These are phyloP conservation scores for Striga hermonthica DNA, from an alignment of 305 asterid species.

Conservation along the genomic window DNA sequence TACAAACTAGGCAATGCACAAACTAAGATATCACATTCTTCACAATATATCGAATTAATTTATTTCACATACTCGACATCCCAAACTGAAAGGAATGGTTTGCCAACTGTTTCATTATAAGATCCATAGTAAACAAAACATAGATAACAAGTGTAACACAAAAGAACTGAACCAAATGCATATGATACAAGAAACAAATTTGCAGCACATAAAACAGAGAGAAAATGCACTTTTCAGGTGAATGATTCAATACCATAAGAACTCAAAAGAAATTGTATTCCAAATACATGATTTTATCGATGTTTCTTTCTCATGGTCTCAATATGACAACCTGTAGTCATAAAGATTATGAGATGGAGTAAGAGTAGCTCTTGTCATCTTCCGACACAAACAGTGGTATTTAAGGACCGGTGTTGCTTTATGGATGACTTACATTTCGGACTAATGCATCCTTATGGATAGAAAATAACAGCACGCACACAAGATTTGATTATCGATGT, in stretches of 20 bases:
- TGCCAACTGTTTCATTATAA: background rate
- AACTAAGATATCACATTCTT: no score
- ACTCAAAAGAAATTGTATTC: background rate
- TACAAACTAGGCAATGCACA: no score
- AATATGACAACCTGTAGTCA: background rate
- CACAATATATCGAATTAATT: no score
- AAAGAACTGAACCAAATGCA: no score
- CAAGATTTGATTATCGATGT: background rate
- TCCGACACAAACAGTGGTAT: slow-evolving; percentile 3
- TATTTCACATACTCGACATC: no score
- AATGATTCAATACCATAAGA: no score
- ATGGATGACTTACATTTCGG: background rate
- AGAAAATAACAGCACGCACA: background rate
- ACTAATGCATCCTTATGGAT: no score
- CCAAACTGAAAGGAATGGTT: background rate
- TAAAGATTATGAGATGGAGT: background rate
- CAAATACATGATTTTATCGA: background rate
- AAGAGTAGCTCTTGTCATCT: background rate
- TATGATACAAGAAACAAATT: no score
- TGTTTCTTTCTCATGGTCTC: background rate
- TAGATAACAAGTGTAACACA: no score
- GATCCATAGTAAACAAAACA: background rate
- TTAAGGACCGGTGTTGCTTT: background rate
- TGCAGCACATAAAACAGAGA: no score
- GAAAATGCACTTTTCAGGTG: no score